Evolutionary conservation across 768 basidiomycete genomes (phyloP).

Genomic region (Botryobasidium botryosum): DNA sequence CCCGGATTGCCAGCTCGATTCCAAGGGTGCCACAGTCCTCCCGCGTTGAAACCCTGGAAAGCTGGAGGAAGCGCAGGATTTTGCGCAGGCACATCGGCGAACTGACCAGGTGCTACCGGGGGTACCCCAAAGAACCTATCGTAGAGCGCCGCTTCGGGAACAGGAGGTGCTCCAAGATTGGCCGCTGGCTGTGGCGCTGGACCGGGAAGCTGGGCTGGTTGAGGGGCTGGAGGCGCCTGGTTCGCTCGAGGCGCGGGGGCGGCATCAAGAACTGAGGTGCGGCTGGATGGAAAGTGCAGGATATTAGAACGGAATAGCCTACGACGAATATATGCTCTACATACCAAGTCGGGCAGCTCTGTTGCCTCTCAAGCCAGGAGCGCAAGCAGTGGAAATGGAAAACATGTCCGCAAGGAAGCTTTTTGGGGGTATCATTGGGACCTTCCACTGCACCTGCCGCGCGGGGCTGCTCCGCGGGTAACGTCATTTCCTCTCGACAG

Average conservation of each 20-base stretch:
- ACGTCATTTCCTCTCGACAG: conserved; percentile 87
- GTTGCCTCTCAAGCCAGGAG: conserved; percentile 96
- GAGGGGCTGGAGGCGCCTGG: conserved; percentile 8
- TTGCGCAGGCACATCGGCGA: too few species aligned
- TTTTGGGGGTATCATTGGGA: conserved; percentile 92
- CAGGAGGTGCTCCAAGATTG: too few species aligned
- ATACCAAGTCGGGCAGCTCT: conserved; percentile 97
- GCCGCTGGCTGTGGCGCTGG: too few species aligned
- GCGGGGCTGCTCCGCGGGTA: conserved; percentile 17
- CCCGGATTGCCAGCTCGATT: conserved; percentile 13
- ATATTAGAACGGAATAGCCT: neutral
- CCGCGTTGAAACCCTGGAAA: conserved; percentile 14
- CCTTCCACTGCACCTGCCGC: conserved; percentile 20
- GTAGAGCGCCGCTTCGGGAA: too few species aligned
- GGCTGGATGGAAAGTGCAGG: conserved; percentile 27
- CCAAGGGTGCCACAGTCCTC: conserved; percentile 14
- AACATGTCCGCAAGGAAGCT: conserved; percentile 88
- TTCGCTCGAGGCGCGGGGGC: conserved; percentile 12
- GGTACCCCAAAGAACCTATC: too few species aligned
- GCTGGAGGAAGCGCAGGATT: conserved; percentile 10
- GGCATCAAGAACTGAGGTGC: conserved; percentile 57
- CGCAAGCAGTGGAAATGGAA: conserved; percentile 97
- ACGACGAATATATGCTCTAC: too few species aligned
- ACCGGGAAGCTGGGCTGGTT: too few species aligned
- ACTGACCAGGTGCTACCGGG: too few species aligned